Evolutionary conservation across 2,329 filamentous ascomycete species (phyloP).

Genomic region (Curvularia eragrostidis): DNA sequence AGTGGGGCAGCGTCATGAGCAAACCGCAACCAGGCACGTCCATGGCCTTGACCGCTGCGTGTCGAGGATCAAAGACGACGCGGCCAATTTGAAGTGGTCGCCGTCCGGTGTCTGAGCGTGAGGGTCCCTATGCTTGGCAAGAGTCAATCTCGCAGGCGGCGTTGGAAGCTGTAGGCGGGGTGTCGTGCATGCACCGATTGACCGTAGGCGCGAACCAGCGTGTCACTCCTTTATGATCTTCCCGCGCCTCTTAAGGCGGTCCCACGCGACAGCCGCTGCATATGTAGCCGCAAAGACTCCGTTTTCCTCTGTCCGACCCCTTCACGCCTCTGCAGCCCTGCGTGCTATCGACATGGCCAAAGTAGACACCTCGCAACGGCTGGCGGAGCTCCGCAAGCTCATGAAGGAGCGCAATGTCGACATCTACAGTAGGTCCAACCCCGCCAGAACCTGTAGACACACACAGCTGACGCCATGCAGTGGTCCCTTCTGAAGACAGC

Average conservation of each 20-base stretch:
- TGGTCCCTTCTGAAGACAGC: constrained; percentile 95
- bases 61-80: background rate
- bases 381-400: constrained; percentile 77
- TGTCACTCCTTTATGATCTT: constrained; percentile 36
- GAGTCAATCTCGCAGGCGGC: constrained; percentile 9
- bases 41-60: constrained; percentile 22
- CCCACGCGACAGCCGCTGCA: constrained; percentile 35
- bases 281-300: constrained; percentile 34
- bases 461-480: constrained; percentile 60
- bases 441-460: background rate
- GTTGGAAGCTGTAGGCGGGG: constrained; percentile 26
- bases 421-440: constrained; percentile 76
- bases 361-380: constrained; percentile 78
- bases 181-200: constrained; percentile 29
- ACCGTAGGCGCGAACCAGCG: constrained; percentile 27
- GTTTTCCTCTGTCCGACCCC: constrained; percentile 27
- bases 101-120: constrained; percentile 1
- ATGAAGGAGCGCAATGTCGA: constrained; percentile 90
- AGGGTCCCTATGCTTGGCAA: constrained; percentile 13
- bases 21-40: constrained; percentile 9
- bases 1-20: constrained; percentile 16
- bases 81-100: constrained; percentile 2
- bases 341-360: constrained; percentile 70
- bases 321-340: constrained; percentile 41
- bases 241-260: constrained; percentile 38